Percentiles rank a stretch among this genome's conserved stretches.
These are phyloP conservation scores for Ascochyta lentis DNA, from an alignment of 2,329 filamentous ascomycete genomes.

Conservation along the genomic window DNA sequence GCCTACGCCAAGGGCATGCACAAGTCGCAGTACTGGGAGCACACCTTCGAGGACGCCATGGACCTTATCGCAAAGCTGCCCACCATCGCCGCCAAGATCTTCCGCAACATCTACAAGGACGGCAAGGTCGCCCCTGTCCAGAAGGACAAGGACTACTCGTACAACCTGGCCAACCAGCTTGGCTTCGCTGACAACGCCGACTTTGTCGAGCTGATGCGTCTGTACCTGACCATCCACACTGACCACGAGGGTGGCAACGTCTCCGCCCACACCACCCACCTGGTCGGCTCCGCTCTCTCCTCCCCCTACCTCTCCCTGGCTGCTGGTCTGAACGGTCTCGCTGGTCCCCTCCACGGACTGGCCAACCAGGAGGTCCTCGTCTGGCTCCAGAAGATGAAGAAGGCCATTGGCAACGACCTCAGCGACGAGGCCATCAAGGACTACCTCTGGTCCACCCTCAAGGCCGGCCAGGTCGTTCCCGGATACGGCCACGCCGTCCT, in stretches of 20 bases:
- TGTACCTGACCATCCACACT: conserved; percentile 99
- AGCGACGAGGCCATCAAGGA: conserved; percentile 96
- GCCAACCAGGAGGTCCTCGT: conserved; percentile 99
- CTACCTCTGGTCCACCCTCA: conserved; percentile 98
- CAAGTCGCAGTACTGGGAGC: conserved; percentile 99
- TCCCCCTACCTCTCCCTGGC: conserved; percentile 96
- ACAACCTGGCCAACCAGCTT: conserved; percentile 99
- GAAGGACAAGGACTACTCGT: conserved; percentile 99
- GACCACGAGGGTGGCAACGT: conserved; percentile 99
- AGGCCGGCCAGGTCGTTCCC: conserved; percentile 92
- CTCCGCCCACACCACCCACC: conserved; percentile 96
- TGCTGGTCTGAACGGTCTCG: conserved; percentile 96
- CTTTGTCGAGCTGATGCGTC: conserved; percentile 97
- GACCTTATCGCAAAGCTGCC: conserved; percentile 99
- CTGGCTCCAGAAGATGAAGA: conserved; percentile 99
- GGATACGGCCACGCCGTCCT: conserved; percentile 99
- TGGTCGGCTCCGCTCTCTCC: conserved; percentile 95
- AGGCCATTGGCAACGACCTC: conserved; percentile 87
- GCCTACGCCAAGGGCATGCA: conserved; percentile 98
- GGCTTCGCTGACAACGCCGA: conserved; percentile 94
- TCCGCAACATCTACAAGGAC: conserved; percentile 99
- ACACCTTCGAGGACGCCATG: conserved; percentile 99
- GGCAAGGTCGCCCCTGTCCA: conserved; percentile 95
- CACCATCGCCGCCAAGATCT: conserved; percentile 97
- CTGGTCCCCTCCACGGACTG: conserved; percentile 96